Percentiles rank a stretch among this genome's conserved stretches.
phyloP scores from a whole-genome alignment of 345 rosid species.

The Syzygium oleosum region DNA sequence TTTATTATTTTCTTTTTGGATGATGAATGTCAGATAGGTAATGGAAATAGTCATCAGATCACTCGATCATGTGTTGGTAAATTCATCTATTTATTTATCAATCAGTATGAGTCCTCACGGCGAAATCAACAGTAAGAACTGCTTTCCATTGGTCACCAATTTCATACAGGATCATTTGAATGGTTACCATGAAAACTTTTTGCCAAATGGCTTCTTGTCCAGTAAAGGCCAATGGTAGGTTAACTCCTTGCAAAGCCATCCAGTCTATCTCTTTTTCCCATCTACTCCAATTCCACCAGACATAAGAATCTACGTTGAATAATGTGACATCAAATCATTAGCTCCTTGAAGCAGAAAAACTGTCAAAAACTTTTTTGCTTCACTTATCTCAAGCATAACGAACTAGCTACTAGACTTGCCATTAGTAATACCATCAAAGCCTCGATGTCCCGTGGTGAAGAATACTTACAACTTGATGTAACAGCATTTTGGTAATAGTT shows the following conservation, averaged over 20 bases:
- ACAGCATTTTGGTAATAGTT: constrained; percentile 97
- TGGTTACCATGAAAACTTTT: constrained; percentile 73
- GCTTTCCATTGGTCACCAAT: not conserved
- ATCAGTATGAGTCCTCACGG: not conserved
- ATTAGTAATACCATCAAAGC: not conserved
- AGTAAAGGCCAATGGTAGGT: constrained; percentile 89
- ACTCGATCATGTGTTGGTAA: not conserved
- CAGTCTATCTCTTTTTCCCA: constrained; percentile 98
- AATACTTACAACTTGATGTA: constrained; percentile 78
- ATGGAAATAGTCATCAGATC: not conserved
- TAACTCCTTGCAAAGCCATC: constrained; percentile 98
- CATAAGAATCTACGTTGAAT: constrained; percentile 63
- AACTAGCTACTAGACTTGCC: not conserved
- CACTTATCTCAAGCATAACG: not conserved
- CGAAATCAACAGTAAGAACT: not conserved
- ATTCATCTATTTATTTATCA: not conserved
- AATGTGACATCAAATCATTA: not conserved
- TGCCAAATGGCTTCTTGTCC: constrained; percentile 96
- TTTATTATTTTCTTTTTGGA: not conserved
- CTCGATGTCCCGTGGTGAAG: not conserved
- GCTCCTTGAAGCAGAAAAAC: not conserved
- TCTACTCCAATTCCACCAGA: constrained; percentile 93
- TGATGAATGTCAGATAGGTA: not conserved
- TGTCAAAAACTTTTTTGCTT: not conserved
- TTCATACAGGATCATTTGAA: not conserved